These are phyloP conservation scores for Hypoxylon rubiginosum DNA, from an alignment of 2,329 filamentous ascomycete genomes.

Conservation along the genomic window DNA sequence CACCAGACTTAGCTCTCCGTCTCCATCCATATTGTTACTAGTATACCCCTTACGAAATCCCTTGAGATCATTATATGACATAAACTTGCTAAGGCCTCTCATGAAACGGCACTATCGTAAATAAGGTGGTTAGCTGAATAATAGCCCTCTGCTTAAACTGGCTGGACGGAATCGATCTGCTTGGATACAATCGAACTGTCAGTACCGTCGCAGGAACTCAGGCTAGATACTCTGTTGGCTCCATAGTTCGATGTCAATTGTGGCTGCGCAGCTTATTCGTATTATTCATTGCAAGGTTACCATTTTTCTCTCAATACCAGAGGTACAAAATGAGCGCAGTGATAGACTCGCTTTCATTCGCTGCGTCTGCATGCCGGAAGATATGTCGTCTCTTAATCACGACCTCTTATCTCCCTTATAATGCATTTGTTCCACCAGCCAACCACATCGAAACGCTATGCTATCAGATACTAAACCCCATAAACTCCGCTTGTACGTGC, in stretches of 20 bases:
- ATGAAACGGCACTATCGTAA: too few species aligned
- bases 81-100: not conserved
- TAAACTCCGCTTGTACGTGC: conserved; percentile 8
- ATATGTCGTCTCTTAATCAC: conserved; percentile 6
- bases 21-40: not conserved
- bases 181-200: too few species aligned
- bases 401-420: conserved; percentile 19
- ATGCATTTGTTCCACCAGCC: conserved; percentile 11
- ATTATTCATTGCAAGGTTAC: conserved; percentile 8
- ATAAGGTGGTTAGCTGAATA: too few species aligned
- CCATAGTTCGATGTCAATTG: too few species aligned
- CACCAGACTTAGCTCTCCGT: too few species aligned
- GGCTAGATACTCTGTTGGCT: too few species aligned
- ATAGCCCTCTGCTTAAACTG: too few species aligned
- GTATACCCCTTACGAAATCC: not conserved
- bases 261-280: too few species aligned
- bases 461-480: conserved; percentile 26
- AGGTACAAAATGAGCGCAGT: not conserved
- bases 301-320: conserved; percentile 2
- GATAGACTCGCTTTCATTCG: conserved; percentile 11
- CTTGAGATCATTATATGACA: not conserved
- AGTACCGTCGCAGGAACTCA: too few species aligned
- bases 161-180: too few species aligned
- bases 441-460: conserved; percentile 33
- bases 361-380: conserved; percentile 9